A percentile compares a stretch with the other conserved stretches of the same genome.
phyloP scores from a whole-genome alignment of 306 rosid genomes.

The Cucurbita argyrosperma region DNA sequence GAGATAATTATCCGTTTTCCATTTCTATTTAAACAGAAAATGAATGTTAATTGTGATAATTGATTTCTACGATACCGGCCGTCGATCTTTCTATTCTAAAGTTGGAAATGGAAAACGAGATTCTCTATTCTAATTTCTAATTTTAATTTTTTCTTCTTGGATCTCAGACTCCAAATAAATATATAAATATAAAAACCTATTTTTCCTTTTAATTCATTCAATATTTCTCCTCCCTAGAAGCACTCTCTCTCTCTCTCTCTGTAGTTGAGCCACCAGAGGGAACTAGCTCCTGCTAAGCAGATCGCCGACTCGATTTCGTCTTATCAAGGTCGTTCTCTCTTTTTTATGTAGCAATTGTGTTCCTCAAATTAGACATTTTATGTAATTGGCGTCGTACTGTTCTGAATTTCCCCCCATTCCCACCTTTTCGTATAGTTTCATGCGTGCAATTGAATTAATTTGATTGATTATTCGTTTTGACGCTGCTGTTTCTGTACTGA shows the following conservation, averaged over 20 bases:
- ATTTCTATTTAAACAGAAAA: background rate
- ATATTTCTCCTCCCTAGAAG: background rate
- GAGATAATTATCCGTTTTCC: background rate
- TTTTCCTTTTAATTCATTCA: background rate
- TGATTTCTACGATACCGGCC: background rate
- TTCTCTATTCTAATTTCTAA: background rate
- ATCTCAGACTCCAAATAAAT: background rate
- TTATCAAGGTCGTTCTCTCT: background rate
- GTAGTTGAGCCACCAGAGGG: background rate
- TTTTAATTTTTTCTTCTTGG: background rate
- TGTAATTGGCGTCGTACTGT: background rate
- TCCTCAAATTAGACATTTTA: background rate
- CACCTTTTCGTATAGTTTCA: background rate
- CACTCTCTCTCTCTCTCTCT: background rate
- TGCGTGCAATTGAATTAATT: background rate
- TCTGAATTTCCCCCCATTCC: background rate
- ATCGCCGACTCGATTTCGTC: constrained; percentile 5
- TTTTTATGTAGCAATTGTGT: background rate
- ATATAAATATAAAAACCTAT: background rate
- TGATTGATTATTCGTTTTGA: background rate
- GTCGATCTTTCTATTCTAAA: background rate
- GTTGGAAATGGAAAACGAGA: background rate
- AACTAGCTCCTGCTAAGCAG: background rate
- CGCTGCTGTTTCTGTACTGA: background rate
- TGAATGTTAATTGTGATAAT: background rate